These are phyloP conservation scores for Colletotrichum horii DNA, from an alignment of 2,329 filamentous ascomycete genomes.

Conservation along the genomic window DNA sequence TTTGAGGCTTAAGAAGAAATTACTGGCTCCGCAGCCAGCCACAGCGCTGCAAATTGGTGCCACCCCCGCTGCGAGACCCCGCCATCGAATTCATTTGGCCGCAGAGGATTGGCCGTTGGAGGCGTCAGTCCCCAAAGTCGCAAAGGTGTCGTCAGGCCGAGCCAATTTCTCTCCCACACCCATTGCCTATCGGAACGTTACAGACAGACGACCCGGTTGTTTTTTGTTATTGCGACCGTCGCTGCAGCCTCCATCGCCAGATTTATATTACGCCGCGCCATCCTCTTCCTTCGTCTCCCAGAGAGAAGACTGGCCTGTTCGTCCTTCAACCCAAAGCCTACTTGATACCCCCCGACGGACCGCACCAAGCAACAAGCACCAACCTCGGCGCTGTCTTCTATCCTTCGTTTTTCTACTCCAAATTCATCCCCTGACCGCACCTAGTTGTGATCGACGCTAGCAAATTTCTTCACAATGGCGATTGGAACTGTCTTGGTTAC, in stretches of 20 bases:
- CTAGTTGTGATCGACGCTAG: slow-evolving; percentile 4
- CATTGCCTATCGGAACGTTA: slow-evolving; percentile 9
- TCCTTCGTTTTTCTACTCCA: background rate
- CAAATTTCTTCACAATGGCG: slow-evolving; percentile 61
- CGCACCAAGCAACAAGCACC: background rate
- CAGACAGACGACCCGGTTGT: slow-evolving; percentile 18
- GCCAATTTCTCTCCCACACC: slow-evolving; percentile 21
- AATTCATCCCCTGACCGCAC: background rate
- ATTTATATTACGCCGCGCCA: slow-evolving; percentile 6
- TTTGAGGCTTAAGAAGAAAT: slow-evolving; percentile 17
- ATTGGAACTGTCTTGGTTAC: slow-evolving; percentile 90
- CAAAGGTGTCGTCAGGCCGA: slow-evolving; percentile 1
- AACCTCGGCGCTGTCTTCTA: background rate
- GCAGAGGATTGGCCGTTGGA: slow-evolving; percentile 16
- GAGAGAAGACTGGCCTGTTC: background rate
- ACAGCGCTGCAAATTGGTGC: slow-evolving; percentile 17
- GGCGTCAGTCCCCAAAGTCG: background rate
- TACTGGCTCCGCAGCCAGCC: slow-evolving; percentile 21
- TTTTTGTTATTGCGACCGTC: slow-evolving; percentile 18
- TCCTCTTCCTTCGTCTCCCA: background rate
- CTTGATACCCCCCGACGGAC: slow-evolving; percentile 18
- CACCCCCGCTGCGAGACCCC: slow-evolving; percentile 22
- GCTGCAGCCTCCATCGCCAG: background rate
- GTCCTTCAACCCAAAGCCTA: background rate
- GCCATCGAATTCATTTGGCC: slow-evolving; percentile 11